A percentile compares a stretch with the other conserved stretches of the same genome.
phyloP scores from a whole-genome alignment of 2,329 filamentous ascomycete genomes.

The Fusarium gaditjirri region DNA sequence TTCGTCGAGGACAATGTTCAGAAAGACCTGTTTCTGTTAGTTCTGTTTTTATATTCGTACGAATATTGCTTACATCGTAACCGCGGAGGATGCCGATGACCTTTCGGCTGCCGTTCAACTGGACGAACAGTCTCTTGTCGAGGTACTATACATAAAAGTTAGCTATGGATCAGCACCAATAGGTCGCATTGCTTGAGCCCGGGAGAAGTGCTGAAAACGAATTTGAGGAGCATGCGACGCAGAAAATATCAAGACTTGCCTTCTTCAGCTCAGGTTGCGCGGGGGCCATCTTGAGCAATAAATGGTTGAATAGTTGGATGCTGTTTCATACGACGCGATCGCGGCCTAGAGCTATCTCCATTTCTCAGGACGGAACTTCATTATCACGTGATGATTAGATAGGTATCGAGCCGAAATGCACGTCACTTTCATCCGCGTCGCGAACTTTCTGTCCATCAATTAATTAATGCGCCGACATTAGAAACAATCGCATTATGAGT shows the following conservation, averaged over 20 bases:
- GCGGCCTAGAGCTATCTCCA: constrained; percentile 38
- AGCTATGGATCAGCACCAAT: constrained; percentile 22
- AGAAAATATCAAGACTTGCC: constrained; percentile 61
- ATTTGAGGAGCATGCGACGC: background rate
- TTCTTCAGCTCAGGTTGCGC: constrained; percentile 99
- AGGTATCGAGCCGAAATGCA: constrained; percentile 50
- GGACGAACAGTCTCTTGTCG: constrained; percentile 98
- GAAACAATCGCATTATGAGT: constrained; percentile 56
- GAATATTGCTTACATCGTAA: constrained; percentile 79
- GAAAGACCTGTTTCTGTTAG: constrained; percentile 76
- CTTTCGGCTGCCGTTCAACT: constrained; percentile 97
- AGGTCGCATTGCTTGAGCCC: background rate
- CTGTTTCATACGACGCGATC: constrained; percentile 46
- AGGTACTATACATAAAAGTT: constrained; percentile 76
- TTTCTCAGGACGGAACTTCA: constrained; percentile 42
- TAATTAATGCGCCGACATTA: constrained; percentile 10
- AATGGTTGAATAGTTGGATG: constrained; percentile 40
- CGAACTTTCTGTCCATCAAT: constrained; percentile 3
- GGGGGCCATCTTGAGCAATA: constrained; percentile 83
- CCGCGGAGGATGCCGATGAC: constrained; percentile 94
- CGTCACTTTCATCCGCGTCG: constrained; percentile 35
- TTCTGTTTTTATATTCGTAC: background rate
- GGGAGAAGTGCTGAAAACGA: no score
- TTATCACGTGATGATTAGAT: constrained; percentile 64
- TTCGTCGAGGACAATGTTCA: constrained; percentile 98